phyloP scores from a whole-genome alignment of 2,329 filamentous ascomycete species.

The Fusarium verticillioides region DNA sequence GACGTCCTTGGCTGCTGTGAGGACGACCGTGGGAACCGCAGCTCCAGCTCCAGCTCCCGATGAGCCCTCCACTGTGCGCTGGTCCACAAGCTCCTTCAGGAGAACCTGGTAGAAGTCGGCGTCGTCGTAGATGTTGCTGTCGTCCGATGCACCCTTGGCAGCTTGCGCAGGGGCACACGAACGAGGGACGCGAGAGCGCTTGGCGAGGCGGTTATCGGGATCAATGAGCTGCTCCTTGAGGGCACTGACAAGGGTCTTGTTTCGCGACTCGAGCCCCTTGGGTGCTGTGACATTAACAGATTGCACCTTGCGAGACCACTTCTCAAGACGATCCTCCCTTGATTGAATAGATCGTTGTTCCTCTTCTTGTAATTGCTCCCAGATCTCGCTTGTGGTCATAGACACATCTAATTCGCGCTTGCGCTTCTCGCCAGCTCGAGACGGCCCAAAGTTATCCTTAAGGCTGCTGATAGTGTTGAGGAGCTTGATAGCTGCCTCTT shows the following conservation, averaged over 20 bases:
- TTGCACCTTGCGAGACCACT: slow-evolving; percentile 82
- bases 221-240: slow-evolving; percentile 75
- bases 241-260: slow-evolving; percentile 67
- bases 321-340: slow-evolving; percentile 80
- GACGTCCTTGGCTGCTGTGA: slow-evolving; percentile 77
- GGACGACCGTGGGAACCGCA: slow-evolving; percentile 66
- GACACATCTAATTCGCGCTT: slow-evolving; percentile 65
- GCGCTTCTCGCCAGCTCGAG: slow-evolving; percentile 68
- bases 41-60: slow-evolving; percentile 52
- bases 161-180: slow-evolving; percentile 81
- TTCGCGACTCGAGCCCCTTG: slow-evolving; percentile 45
- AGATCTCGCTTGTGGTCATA: slow-evolving; percentile 73
- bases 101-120: slow-evolving; percentile 94
- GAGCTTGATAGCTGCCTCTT: slow-evolving; percentile 84
- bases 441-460: slow-evolving; percentile 68
- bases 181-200: slow-evolving; percentile 75
- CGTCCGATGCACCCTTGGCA: slow-evolving; percentile 65
- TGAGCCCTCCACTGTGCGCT: slow-evolving; percentile 78
- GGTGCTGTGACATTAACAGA: slow-evolving; percentile 57
- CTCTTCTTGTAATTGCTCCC: slow-evolving; percentile 74
- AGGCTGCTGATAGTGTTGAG: slow-evolving; percentile 83
- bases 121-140: slow-evolving; percentile 83
- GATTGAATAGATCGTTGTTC: slow-evolving; percentile 70
- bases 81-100: slow-evolving; percentile 91
- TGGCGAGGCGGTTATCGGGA: slow-evolving; percentile 71